Conservation (phyloP, 2,329 filamentous ascomycete genomes). For the Xylariaceae sp. region DNA sequence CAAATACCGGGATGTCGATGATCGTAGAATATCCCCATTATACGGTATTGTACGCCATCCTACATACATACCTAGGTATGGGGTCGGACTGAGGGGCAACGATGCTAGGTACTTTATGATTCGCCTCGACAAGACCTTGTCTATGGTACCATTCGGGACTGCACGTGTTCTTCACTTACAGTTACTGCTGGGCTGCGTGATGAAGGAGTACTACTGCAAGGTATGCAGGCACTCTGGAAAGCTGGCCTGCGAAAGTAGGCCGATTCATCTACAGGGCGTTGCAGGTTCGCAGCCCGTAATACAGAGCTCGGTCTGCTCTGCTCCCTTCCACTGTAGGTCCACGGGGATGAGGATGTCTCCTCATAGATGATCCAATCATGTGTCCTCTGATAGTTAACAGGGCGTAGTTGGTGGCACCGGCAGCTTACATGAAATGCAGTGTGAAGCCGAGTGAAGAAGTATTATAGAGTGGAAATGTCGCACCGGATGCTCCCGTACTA, state of each 20-base stretch:
- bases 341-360: neutral
- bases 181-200: neutral
- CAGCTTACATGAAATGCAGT: neutral
- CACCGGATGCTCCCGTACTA: neutral
- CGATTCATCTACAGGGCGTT: neutral
- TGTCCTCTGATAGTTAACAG: slow-evolving; percentile 9
- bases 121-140: neutral
- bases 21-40: slow-evolving; percentile 3
- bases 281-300: slow-evolving; percentile 9
- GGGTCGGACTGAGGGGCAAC: neutral
- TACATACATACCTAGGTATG: neutral
- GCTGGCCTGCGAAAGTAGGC: neutral
- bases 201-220: neutral
- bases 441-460: neutral
- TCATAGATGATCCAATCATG: neutral
- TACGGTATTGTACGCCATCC: neutral
- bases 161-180: neutral
- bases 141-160: neutral
- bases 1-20: slow-evolving; percentile 1
- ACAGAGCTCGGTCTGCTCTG: neutral
- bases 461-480: neutral
- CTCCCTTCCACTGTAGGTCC: neutral
- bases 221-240: neutral
- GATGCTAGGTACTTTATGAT: neutral
- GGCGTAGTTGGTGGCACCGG: slow-evolving; percentile 13